These are phyloP conservation scores for Sporobolomyces phaffii DNA, from an alignment of 768 basidiomycete species.

Conservation along the genomic window DNA sequence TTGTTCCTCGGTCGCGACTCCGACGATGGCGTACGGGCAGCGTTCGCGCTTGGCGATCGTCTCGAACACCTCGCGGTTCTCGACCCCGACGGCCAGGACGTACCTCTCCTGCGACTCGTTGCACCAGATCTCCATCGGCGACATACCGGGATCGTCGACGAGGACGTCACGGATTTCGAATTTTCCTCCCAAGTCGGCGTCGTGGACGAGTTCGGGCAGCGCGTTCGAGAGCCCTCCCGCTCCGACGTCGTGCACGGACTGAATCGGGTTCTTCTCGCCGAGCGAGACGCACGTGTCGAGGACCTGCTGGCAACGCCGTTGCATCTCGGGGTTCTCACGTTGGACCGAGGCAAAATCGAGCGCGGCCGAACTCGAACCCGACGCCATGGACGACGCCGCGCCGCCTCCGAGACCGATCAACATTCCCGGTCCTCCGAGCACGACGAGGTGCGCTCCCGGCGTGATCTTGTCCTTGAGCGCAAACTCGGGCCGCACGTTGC, in stretches of 20 bases:
- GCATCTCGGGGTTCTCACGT: conserved; percentile 97
- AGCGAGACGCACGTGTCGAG: conserved; percentile 79
- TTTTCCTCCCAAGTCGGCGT: conserved; percentile 78
- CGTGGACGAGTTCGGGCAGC: conserved; percentile 92
- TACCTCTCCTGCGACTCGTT: conserved; percentile 98
- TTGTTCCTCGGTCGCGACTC: conserved; percentile 72
- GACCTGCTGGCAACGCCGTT: conserved; percentile 92
- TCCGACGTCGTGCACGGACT: conserved; percentile 96
- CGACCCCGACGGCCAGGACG: conserved; percentile 76
- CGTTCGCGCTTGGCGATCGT: conserved; percentile 76
- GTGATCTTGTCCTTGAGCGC: conserved; percentile 70
- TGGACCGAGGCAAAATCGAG: conserved; percentile 97
- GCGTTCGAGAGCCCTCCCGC: conserved; percentile 96
- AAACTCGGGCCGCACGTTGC: conserved; percentile 79
- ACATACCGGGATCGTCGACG: conserved; percentile 87
- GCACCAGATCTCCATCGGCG: conserved; percentile 99
- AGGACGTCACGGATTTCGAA: conserved; percentile 93
- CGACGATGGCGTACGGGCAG: conserved; percentile 88
- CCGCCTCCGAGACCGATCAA: conserved; percentile 95
- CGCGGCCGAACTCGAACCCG: conserved; percentile 82
- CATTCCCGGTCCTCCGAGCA: conserved; percentile 91
- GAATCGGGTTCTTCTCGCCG: conserved; percentile 65
- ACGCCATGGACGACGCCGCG: conserved; percentile 87
- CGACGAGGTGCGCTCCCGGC: conserved; percentile 78
- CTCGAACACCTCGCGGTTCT: conserved; percentile 60